These are phyloP conservation scores for Lactarius akahatsu DNA, from an alignment of 768 basidiomycete genomes.

Conservation along the genomic window DNA sequence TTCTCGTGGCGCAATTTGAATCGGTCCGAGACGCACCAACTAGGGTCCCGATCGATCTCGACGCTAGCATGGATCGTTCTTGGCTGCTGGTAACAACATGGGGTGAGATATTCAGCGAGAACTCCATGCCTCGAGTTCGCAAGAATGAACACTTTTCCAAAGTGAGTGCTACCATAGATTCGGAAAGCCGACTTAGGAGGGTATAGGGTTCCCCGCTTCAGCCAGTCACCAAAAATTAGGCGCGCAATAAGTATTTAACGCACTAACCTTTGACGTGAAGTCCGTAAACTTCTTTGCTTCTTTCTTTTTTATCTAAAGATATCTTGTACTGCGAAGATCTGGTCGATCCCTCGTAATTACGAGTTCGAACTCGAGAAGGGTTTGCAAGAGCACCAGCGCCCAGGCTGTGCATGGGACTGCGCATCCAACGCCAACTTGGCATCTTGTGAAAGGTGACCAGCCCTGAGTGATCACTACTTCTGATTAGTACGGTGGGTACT, in stretches of 20 bases:
- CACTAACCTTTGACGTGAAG: constrained; percentile 93
- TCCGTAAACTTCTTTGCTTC: constrained; percentile 39
- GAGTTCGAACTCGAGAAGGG: constrained; percentile 89
- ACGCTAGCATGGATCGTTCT: constrained; percentile 94
- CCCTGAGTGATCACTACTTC: background rate
- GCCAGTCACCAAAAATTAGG: constrained; percentile 89
- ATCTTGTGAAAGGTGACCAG: constrained; percentile 68
- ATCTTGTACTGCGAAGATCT: constrained; percentile 93
- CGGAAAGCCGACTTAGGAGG: constrained; percentile 91
- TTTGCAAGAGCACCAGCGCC: constrained; percentile 85
- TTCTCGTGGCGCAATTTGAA: constrained; percentile 24
- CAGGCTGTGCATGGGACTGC: constrained; percentile 95
- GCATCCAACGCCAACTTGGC: constrained; percentile 99
- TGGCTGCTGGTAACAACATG: constrained; percentile 98
- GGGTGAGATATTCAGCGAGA: constrained; percentile 39
- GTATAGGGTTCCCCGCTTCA: constrained; percentile 76
- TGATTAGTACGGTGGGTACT: constrained; percentile 23
- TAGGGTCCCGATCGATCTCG: constrained; percentile 89
- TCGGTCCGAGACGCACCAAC: constrained; percentile 75
- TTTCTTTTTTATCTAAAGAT: constrained; percentile 47
- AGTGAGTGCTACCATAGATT: constrained; percentile 82
- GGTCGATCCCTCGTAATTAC: constrained; percentile 85
- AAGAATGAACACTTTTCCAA: constrained; percentile 35
- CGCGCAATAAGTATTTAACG: constrained; percentile 92
- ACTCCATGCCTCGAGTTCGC: constrained; percentile 25